phyloP scores from a whole-genome alignment of 805 yeast genomes.

The Cyberlindnera xishuangbannaensis region DNA sequence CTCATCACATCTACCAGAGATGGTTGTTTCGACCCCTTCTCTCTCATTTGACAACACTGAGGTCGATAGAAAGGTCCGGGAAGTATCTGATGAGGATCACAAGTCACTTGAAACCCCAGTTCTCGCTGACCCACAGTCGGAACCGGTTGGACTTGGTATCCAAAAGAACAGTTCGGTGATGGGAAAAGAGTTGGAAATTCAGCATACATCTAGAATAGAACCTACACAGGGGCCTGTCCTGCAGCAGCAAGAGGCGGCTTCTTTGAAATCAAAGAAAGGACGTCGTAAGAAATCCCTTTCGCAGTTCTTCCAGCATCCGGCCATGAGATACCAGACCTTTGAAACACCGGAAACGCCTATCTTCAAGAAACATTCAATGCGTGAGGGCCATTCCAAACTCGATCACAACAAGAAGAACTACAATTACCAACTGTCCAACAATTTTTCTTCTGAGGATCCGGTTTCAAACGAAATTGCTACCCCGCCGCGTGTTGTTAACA shows the following conservation, averaged over 20 bases:
- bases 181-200: background rate
- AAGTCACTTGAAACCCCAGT: background rate
- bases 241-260: background rate
- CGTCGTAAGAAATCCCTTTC: constrained; percentile 7
- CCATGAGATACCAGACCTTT: constrained; percentile 5
- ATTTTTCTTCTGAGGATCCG: constrained; percentile 8
- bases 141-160: background rate
- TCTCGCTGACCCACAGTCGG: background rate
- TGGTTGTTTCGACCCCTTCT: background rate
- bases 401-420: constrained; percentile 5
- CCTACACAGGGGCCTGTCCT: background rate
- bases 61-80: too few species aligned
- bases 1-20: background rate
- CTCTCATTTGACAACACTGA: background rate
- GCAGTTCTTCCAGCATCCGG: constrained; percentile 3
- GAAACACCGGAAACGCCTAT: background rate
- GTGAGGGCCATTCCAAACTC: constrained; percentile 4
- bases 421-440: constrained; percentile 8
- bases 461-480: too few species aligned
- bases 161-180: background rate
- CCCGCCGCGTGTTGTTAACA: too few species aligned
- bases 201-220: background rate
- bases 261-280: constrained; percentile 1
- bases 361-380: background rate
- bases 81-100: too few species aligned